Evolutionary conservation across 768 basidiomycete species (phyloP).

Genomic region (Mycena latifolia): DNA sequence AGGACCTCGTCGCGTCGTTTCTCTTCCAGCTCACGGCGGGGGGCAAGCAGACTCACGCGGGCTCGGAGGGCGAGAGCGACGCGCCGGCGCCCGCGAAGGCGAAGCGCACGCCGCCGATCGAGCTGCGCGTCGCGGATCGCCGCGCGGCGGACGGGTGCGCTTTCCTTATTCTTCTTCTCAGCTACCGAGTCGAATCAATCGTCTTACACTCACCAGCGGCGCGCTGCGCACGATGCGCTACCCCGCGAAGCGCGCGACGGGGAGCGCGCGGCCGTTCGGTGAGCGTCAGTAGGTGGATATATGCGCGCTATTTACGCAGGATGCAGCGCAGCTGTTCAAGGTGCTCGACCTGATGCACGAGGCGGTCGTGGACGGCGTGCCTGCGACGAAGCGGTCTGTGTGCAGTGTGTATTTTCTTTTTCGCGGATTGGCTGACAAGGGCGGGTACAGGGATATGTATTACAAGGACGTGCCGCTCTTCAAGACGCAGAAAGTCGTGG

Average conservation of each 20-base stretch:
- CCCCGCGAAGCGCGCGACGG: conserved; percentile 49
- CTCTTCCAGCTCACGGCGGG: conserved; percentile 25
- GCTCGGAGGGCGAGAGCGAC: conserved; percentile 5
- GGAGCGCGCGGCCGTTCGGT: conserved; percentile 60
- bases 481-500: conserved; percentile 81
- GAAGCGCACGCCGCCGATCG: conserved; percentile 20
- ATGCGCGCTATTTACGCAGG: background rate
- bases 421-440: background rate
- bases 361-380: conserved; percentile 4
- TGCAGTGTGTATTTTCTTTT: background rate
- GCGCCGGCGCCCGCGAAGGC: background rate
- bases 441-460: conserved; percentile 18
- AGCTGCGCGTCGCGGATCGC: conserved; percentile 29
- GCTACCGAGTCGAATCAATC: background rate
- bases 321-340: background rate
- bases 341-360: conserved; percentile 1
- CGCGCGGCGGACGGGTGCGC: conserved; percentile 15
- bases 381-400: background rate
- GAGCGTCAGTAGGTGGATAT: conserved; percentile 9
- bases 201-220: conserved; percentile 1
- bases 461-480: conserved; percentile 90
- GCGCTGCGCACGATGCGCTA: conserved; percentile 40
- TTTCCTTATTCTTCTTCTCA: too few relatives aligned
- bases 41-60: background rate
- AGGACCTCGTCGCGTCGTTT: conserved; percentile 34